These are phyloP conservation scores for Cyberlindnera mrakii DNA, from an alignment of 805 yeast genomes.

Conservation along the genomic window DNA sequence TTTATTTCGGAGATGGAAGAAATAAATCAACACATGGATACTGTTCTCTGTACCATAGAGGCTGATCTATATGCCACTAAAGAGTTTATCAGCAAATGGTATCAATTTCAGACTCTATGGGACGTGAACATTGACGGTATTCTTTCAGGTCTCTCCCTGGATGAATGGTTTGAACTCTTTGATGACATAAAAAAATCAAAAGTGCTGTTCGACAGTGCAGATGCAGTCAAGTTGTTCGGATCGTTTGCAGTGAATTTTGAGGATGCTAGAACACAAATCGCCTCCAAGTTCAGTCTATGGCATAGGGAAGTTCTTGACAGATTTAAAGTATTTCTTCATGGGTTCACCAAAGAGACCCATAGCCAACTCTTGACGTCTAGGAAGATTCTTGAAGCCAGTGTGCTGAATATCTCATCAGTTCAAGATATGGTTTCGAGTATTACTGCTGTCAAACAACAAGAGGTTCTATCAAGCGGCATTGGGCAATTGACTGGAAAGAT, in stretches of 20 bases:
- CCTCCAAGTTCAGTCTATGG: slow-evolving; percentile 53
- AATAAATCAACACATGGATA: slow-evolving; percentile 14
- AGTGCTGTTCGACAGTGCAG: slow-evolving; percentile 44
- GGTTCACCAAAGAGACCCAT: slow-evolving; percentile 26
- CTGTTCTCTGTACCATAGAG: slow-evolving; percentile 29
- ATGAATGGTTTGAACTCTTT: slow-evolving; percentile 43
- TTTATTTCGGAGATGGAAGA: slow-evolving; percentile 2
- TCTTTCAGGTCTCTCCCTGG: slow-evolving; percentile 28
- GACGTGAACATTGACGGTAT: slow-evolving; percentile 41
- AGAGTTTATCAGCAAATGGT: slow-evolving; percentile 46
- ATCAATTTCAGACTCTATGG: slow-evolving; percentile 52
- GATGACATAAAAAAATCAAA: slow-evolving; percentile 38
- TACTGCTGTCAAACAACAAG: slow-evolving; percentile 29
- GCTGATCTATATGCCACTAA: slow-evolving; percentile 23
- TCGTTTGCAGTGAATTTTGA: slow-evolving; percentile 38
- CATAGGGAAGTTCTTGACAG: slow-evolving; percentile 37
- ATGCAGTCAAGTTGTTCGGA: slow-evolving; percentile 35
- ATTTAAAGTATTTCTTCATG: slow-evolving; percentile 35
- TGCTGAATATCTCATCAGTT: slow-evolving; percentile 33
- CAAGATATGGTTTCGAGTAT: slow-evolving; percentile 33
- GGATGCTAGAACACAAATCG: slow-evolving; percentile 47
- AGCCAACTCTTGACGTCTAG: slow-evolving; percentile 28
- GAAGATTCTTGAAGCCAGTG: slow-evolving; percentile 30
- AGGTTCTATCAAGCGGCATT: slow-evolving; percentile 2
- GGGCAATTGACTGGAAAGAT: slow-evolving; percentile 7